phyloP scores from a whole-genome alignment of 2,329 filamentous ascomycete species.

The Diaporthe eres region DNA sequence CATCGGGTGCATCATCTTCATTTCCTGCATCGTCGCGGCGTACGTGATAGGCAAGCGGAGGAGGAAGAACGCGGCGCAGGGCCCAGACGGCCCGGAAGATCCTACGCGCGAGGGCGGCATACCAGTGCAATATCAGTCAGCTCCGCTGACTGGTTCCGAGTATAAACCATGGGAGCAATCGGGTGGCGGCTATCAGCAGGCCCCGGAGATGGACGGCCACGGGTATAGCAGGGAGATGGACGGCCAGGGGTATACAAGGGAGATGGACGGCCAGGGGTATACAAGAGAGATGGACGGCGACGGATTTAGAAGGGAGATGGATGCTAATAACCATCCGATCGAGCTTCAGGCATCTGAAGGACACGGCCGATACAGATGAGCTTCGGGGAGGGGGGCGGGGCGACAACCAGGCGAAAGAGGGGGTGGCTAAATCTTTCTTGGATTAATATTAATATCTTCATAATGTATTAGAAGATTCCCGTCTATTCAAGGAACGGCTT shows the following conservation, averaged over 20 bases:
- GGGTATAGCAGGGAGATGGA: not conserved
- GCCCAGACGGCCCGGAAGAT: not conserved
- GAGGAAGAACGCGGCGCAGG: not conserved
- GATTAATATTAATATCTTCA: not conserved
- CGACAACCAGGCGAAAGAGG: not conserved
- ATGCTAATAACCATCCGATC: not conserved
- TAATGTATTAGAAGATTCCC: not conserved
- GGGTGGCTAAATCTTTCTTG: not conserved
- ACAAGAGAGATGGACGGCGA: slow-evolving; percentile 6
- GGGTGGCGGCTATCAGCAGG: not conserved
- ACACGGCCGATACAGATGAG: not conserved
- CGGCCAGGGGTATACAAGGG: not conserved
- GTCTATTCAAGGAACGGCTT: too few species aligned
- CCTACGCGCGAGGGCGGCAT: not conserved
- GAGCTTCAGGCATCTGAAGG: slow-evolving; percentile 16
- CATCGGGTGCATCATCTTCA: slow-evolving; percentile 36
- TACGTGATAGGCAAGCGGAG: slow-evolving; percentile 19
- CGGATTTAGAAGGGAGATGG: not conserved
- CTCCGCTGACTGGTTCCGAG: not conserved
- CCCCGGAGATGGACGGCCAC: not conserved
- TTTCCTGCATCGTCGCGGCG: slow-evolving; percentile 11
- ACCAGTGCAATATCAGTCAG: not conserved
- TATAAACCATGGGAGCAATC: slow-evolving; percentile 11
- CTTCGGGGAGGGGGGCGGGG: too few species aligned
- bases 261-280: slow-evolving; percentile 1